Conservation (phyloP, 192 early-diverging fungal species). For the Coemansia furcata region DNA sequence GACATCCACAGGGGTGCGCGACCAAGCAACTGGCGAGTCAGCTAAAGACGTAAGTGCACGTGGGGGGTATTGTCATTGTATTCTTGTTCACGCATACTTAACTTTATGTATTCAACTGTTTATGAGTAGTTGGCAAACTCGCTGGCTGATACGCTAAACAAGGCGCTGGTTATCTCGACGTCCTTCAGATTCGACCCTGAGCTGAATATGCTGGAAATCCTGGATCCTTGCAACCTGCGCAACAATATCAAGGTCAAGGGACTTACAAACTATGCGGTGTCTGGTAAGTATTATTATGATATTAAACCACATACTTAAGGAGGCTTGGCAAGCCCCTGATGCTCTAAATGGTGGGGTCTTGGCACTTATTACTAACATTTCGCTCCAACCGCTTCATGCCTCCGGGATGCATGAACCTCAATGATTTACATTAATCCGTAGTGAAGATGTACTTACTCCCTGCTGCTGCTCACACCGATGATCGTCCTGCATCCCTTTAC, state of each 20-base stretch:
- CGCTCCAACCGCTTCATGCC: no score
- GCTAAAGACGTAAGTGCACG: constrained; percentile 26
- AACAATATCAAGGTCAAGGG: constrained; percentile 43
- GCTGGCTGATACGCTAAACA: constrained; percentile 44
- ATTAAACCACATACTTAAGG: constrained; percentile 2
- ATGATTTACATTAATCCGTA: constrained; percentile 8
- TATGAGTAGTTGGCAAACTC: constrained; percentile 29
- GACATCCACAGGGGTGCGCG: constrained; percentile 40
- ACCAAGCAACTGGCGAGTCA: constrained; percentile 23
- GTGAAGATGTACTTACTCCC: constrained; percentile 45
- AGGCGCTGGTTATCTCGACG: constrained; percentile 42
- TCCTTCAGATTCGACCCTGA: constrained; percentile 53
- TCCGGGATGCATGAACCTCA: not conserved
- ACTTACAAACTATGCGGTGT: constrained; percentile 31
- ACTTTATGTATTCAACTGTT: not conserved
- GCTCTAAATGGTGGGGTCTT: not conserved
- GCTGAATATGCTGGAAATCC: constrained; percentile 52
- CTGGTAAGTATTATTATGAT: constrained; percentile 20
- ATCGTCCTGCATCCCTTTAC: constrained; percentile 42
- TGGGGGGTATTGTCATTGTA: not conserved
- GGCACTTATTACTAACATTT: not conserved
- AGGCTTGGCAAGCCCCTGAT: not conserved
- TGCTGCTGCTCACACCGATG: constrained; percentile 25
- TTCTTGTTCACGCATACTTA: not conserved
- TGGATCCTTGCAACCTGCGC: constrained; percentile 42